Conservation (phyloP, 2,329 filamentous ascomycete genomes). For the Colletotrichum sp. region DNA sequence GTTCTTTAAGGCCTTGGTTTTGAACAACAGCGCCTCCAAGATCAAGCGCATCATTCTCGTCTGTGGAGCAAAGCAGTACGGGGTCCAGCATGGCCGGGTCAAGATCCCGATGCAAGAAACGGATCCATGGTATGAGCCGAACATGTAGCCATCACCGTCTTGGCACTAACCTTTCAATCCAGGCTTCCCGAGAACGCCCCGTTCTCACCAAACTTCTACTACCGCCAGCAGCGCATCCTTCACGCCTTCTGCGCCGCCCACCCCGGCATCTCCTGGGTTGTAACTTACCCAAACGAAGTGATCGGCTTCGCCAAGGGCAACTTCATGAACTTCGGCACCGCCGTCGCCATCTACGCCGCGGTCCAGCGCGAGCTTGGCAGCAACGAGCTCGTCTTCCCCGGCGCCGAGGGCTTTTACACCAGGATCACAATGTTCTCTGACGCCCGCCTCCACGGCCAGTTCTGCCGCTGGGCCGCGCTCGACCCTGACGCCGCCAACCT, state of each 20-base stretch:
- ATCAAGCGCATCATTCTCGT: conserved; percentile 53
- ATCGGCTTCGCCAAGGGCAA: conserved; percentile 36
- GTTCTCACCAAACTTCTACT: conserved; percentile 54
- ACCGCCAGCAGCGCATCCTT: conserved; percentile 52
- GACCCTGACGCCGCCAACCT: conserved; percentile 36
- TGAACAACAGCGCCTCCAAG: conserved; percentile 41
- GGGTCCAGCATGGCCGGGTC: conserved; percentile 52
- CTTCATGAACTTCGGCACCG: conserved; percentile 45
- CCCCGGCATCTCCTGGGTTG: conserved; percentile 25
- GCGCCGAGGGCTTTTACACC: conserved; percentile 37
- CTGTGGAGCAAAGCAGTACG: conserved; percentile 56
- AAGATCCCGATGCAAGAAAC: conserved; percentile 54
- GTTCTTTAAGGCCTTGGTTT: conserved; percentile 49
- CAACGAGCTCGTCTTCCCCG: conserved; percentile 36
- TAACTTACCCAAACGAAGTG: conserved; percentile 38
- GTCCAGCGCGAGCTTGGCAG: conserved; percentile 37
- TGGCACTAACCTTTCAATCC: conserved; percentile 36
- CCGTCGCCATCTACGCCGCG: conserved; percentile 44
- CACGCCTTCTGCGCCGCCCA: conserved; percentile 21
- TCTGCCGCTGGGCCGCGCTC: not conserved
- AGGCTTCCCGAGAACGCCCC: not conserved
- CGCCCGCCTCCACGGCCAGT: conserved; percentile 35
- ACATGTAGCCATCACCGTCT: not conserved
- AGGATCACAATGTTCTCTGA: conserved; percentile 37
- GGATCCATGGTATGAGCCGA: conserved; percentile 32